These are phyloP conservation scores for Podaxis sp. DNA, from an alignment of 768 basidiomycete species.

Conservation along the genomic window DNA sequence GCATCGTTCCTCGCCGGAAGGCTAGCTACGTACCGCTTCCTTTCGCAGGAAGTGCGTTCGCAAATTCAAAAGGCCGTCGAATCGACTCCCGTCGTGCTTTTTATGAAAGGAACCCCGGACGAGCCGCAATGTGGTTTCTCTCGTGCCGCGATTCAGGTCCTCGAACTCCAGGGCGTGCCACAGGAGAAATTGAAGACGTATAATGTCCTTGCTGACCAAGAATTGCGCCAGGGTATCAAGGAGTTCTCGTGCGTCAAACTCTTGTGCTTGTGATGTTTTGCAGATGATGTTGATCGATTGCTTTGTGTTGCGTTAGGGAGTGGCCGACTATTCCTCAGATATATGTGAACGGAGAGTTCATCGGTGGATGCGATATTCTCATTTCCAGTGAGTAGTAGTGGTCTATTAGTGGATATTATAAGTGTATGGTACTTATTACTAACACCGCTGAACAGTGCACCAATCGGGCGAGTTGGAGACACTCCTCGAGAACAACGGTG, in stretches of 20 bases:
- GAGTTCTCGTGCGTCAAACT: slow-evolving; percentile 82
- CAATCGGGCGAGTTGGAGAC: slow-evolving; percentile 91
- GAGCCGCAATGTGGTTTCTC: slow-evolving; percentile 94
- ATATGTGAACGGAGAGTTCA: slow-evolving; percentile 91
- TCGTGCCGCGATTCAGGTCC: slow-evolving; percentile 85
- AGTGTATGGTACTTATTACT: not conserved
- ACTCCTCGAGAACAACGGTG: slow-evolving; percentile 64
- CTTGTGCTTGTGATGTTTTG: not conserved
- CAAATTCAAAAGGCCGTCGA: slow-evolving; percentile 72
- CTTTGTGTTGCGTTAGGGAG: slow-evolving; percentile 47
- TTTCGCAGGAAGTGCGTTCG: slow-evolving; percentile 58
- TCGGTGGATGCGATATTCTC: slow-evolving; percentile 96
- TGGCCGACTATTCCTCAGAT: slow-evolving; percentile 99
- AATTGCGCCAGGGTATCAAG: slow-evolving; percentile 84
- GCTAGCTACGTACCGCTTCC: slow-evolving; percentile 37
- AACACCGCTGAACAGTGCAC: slow-evolving; percentile 64
- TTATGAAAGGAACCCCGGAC: slow-evolving; percentile 96
- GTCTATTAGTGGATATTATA: slow-evolving; percentile 1
- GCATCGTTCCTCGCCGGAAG: slow-evolving; percentile 22
- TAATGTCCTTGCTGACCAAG: slow-evolving; percentile 83
- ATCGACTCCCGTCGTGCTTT: slow-evolving; percentile 80
- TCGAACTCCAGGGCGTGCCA: slow-evolving; percentile 81
- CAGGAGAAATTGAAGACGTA: slow-evolving; percentile 81
- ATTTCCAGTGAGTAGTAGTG: slow-evolving; percentile 65
- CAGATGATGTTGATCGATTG: not conserved